These are phyloP conservation scores for Ophiocordyceps camponoti-saundersi DNA, from an alignment of 2,329 filamentous ascomycete genomes.

Conservation along the genomic window DNA sequence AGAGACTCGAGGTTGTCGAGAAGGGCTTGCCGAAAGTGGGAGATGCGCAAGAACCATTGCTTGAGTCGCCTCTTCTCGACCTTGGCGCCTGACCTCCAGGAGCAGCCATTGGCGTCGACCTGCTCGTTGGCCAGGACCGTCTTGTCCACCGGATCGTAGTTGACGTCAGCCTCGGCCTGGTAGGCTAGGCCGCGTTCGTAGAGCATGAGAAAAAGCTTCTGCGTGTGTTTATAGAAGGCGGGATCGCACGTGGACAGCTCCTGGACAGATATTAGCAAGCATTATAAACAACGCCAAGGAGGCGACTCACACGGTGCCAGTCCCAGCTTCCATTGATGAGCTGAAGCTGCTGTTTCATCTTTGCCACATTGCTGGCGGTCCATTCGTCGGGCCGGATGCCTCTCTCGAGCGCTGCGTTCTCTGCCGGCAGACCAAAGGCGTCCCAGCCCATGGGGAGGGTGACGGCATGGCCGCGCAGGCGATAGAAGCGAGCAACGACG, in stretches of 20 bases:
- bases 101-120: slow-evolving; percentile 70
- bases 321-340: slow-evolving; percentile 71
- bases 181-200: slow-evolving; percentile 62
- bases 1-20: slow-evolving; percentile 54
- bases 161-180: slow-evolving; percentile 68
- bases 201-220: slow-evolving; percentile 67
- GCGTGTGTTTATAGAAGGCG: slow-evolving; percentile 77
- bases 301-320: slow-evolving; percentile 53
- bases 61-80: slow-evolving; percentile 65
- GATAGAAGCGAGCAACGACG: slow-evolving; percentile 60
- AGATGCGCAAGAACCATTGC: slow-evolving; percentile 85
- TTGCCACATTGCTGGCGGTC: slow-evolving; percentile 65
- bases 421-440: slow-evolving; percentile 76
- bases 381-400: slow-evolving; percentile 62
- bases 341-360: slow-evolving; percentile 70
- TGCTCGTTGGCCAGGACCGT: slow-evolving; percentile 88
- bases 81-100: slow-evolving; percentile 74
- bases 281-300: neutral
- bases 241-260: slow-evolving; percentile 75
- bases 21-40: slow-evolving; percentile 56
- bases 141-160: slow-evolving; percentile 79
- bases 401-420: slow-evolving; percentile 78
- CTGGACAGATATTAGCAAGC: slow-evolving; percentile 22
- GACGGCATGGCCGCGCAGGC: slow-evolving; percentile 57
- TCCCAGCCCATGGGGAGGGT: slow-evolving; percentile 92